Evolutionary conservation across 345 rosid genomes (phyloP), one percentile per base, ranked within the genome.

Genomic region (Gossypium mustelinum): DNA sequence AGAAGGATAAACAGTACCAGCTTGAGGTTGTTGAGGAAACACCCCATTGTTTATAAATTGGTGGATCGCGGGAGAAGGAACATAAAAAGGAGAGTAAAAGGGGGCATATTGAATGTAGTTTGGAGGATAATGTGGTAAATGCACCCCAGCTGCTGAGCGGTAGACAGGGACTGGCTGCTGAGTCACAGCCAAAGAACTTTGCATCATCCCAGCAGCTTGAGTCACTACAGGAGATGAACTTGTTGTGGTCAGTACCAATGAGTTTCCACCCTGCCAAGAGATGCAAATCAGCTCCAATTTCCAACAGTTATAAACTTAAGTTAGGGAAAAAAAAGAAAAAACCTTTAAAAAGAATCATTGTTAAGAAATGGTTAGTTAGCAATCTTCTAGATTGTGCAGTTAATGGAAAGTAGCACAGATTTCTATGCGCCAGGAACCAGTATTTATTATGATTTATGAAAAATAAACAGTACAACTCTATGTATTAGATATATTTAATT

Each of bases 81-180:
- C 87, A 82, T 87, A 94, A 79, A 83, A 82, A 56, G 93, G 97
- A 78, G 94, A 78, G 86, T 82, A 84, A 82, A 87, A 90, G 81
- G 76, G 93, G 73, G 92, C 90, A 77, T 90, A 94, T 43, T 90
- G 91, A 74, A 94, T 75, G 83, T 85, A 94, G 72, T 90, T 94
- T 81, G 94, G 93, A 64, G 93, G 92, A 81, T 83, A 94, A 83
- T 86, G 98, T 20, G 98, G 79, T 73, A 90, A 73, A 58, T 92
- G 98, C 85, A 94, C 80, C 74, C 94, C 94, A 39, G 96, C 70
- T 25, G 97, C 93, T 20, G 98, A 87, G 17, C 97, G 93, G 77
- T 88, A 94, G 48, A 89, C 92, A 41, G 94, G 92, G 50, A 90
- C 83, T 79, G 92, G 90, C 78, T 90, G 98, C 81, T 94, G 98